Conservation (phyloP, 106 monocot species). For the Acorus calamus region DNA sequence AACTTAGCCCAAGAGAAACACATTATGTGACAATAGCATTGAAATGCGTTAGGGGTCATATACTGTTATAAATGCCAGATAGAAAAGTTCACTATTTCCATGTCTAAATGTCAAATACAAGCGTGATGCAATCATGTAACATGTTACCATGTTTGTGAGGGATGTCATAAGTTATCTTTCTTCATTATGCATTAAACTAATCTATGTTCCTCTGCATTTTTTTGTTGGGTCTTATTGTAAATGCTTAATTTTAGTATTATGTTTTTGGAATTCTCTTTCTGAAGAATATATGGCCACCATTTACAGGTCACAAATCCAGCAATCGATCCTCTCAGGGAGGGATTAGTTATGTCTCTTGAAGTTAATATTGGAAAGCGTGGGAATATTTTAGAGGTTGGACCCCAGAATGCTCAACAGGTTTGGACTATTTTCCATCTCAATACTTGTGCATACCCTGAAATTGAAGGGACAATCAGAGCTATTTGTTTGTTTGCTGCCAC, state of each 20-base stretch:
- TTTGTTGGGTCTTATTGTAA: background rate
- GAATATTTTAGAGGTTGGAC: conserved; percentile 87
- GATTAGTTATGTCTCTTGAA: conserved; percentile 96
- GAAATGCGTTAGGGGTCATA: too few relatives aligned
- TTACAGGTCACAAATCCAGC: conserved; percentile 94
- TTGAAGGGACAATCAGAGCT: background rate
- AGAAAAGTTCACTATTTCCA: too few relatives aligned
- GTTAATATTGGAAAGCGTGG: conserved; percentile 90
- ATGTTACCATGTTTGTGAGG: too few relatives aligned
- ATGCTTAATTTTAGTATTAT: background rate
- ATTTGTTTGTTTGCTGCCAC: background rate
- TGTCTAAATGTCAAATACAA: too few relatives aligned
- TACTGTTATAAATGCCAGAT: too few relatives aligned
- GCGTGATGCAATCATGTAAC: too few relatives aligned
- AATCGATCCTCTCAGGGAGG: conserved; percentile 96
- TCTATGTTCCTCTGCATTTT: background rate
- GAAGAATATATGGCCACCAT: background rate
- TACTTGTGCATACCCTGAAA: background rate
- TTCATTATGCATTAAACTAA: too few relatives aligned
- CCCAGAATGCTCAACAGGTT: conserved; percentile 95
- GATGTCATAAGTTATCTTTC: too few relatives aligned
- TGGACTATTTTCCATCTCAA: conserved; percentile 6
- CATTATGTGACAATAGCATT: too few relatives aligned
- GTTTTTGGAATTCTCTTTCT: background rate
- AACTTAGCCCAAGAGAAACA: too few relatives aligned